Evolutionary conservation across 345 rosid genomes (phyloP).

Genomic region (Populus tremula): DNA sequence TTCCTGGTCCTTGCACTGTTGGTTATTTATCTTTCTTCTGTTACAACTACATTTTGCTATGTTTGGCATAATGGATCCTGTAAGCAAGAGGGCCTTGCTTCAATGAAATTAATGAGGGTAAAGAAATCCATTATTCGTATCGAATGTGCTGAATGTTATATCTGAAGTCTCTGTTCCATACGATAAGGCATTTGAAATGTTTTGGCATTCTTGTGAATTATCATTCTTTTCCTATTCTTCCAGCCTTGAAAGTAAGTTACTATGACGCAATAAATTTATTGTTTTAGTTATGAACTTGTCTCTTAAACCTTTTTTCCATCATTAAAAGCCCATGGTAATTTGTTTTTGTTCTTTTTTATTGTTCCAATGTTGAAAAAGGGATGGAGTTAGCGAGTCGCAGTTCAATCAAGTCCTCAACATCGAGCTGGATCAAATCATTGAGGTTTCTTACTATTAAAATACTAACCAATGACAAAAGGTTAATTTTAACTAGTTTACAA

Average conservation of each 20-base stretch:
- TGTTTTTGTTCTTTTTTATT: background rate
- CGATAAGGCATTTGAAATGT: background rate
- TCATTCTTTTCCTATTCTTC: background rate
- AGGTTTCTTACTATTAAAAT: constrained; percentile 13
- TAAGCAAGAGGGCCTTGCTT: background rate
- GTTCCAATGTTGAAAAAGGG: constrained; percentile 10
- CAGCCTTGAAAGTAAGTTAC: background rate
- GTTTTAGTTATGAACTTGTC: background rate
- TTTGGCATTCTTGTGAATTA: background rate
- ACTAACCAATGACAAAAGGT: background rate
- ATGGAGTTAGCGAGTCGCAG: constrained; percentile 31
- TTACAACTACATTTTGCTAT: background rate
- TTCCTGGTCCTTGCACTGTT: background rate
- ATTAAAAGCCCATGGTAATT: background rate
- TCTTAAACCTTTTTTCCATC: background rate
- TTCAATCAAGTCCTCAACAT: constrained; percentile 29
- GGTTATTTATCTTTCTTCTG: background rate
- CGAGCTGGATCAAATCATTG: constrained; percentile 22
- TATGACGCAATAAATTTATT: background rate
- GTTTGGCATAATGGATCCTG: background rate
- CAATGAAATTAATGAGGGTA: background rate
- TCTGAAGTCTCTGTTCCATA: background rate
- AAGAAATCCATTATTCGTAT: background rate
- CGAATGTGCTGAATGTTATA: background rate
- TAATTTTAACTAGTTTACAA: background rate